These are phyloP conservation scores for Aspergillus vadensis DNA, from an alignment of 2,329 filamentous ascomycete species.

Conservation along the genomic window DNA sequence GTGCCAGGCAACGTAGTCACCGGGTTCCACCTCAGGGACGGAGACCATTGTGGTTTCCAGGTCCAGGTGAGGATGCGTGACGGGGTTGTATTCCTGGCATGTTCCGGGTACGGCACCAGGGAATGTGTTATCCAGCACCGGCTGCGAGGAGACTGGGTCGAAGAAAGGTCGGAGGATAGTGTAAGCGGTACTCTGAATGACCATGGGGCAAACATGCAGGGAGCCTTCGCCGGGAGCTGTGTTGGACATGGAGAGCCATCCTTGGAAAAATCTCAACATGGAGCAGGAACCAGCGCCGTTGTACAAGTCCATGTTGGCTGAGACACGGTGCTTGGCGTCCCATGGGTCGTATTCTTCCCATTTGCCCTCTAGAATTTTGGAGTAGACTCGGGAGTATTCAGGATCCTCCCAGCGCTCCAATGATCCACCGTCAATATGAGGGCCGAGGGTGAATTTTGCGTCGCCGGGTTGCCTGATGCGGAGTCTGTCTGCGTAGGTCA, in stretches of 20 bases:
- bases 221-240: conserved; percentile 76
- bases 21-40: conserved; percentile 67
- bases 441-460: conserved; percentile 68
- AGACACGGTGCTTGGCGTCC: conserved; percentile 70
- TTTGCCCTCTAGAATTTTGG: conserved; percentile 68
- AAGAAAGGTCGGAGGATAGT: conserved; percentile 85
- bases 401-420: conserved; percentile 73
- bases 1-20: conserved; percentile 78
- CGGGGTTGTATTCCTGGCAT: conserved; percentile 66
- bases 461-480: conserved; percentile 74
- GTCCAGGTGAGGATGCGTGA: conserved; percentile 70
- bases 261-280: conserved; percentile 87
- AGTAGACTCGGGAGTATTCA: conserved; percentile 74
- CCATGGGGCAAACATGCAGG: conserved; percentile 75
- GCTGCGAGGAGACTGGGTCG: conserved; percentile 50
- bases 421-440: conserved; percentile 73
- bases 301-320: conserved; percentile 73
- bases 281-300: conserved; percentile 78
- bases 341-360: conserved; percentile 86
- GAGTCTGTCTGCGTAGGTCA: conserved; percentile 71
- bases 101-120: conserved; percentile 71
- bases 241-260: conserved; percentile 78
- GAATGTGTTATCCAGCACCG: conserved; percentile 51
- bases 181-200: conserved; percentile 76
- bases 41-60: conserved; percentile 71